A percentile compares a stretch with the other conserved stretches of the same genome.
Evolutionary conservation across 805 yeast species (phyloP).

Genomic region (Tetrapisispora arboricola): DNA sequence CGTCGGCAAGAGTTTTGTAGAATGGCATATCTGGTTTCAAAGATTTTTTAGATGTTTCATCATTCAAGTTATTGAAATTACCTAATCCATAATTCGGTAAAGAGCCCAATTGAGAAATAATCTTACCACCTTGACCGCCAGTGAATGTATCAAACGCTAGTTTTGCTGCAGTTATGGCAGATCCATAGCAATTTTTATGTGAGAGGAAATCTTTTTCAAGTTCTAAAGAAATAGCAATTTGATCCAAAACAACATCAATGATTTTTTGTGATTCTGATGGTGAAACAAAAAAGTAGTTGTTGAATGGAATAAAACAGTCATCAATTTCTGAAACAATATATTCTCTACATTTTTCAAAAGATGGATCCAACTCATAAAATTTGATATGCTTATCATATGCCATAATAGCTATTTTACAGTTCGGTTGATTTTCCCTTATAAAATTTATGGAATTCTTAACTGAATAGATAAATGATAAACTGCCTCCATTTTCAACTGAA

Average conservation of each 20-base stretch:
- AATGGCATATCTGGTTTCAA: slow-evolving; percentile 51
- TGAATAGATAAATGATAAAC: slow-evolving; percentile 52
- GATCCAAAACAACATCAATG: slow-evolving; percentile 58
- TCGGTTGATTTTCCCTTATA: slow-evolving; percentile 26
- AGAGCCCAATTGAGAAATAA: slow-evolving; percentile 53
- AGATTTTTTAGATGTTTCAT: slow-evolving; percentile 39
- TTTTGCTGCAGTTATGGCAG: slow-evolving; percentile 63
- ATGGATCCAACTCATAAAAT: slow-evolving; percentile 57
- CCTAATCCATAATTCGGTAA: slow-evolving; percentile 83
- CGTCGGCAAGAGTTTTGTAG: slow-evolving; percentile 50
- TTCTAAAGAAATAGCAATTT: slow-evolving; percentile 31
- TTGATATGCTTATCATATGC: slow-evolving; percentile 66
- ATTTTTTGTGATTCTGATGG: slow-evolving; percentile 54
- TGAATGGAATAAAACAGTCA: slow-evolving; percentile 62
- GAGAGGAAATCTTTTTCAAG: slow-evolving; percentile 20
- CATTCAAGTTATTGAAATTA: slow-evolving; percentile 35
- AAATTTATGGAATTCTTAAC: slow-evolving; percentile 44
- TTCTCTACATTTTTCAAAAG: slow-evolving; percentile 45
- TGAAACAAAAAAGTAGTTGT: slow-evolving; percentile 68
- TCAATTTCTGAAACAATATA: slow-evolving; percentile 54
- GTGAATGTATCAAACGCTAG: slow-evolving; percentile 43
- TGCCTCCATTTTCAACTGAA: slow-evolving; percentile 46
- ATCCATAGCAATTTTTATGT: slow-evolving; percentile 63
- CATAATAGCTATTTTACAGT: slow-evolving; percentile 55
- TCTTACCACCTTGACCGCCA: slow-evolving; percentile 69